phyloP scores from a whole-genome alignment of 2,329 filamentous ascomycete genomes.

The Zymoseptoria ardabiliae region DNA sequence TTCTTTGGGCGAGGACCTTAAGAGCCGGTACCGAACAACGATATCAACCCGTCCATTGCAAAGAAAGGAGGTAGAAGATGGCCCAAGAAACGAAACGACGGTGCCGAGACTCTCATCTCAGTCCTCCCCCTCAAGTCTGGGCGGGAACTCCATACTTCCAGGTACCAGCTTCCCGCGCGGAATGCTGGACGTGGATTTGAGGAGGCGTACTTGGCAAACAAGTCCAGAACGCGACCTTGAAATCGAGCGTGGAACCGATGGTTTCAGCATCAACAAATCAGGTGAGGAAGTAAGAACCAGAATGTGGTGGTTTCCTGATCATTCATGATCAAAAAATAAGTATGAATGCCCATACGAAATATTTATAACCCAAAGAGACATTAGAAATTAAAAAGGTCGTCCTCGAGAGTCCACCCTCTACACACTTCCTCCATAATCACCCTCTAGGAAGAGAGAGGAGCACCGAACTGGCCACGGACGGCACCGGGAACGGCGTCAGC shows the following conservation, averaged over 20 bases:
- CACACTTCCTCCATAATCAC: neutral
- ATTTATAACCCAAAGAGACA: neutral
- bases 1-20: too few species aligned
- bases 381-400: neutral
- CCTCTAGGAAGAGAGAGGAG: constrained; percentile 3
- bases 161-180: too few species aligned
- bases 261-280: too few species aligned
- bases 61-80: too few species aligned
- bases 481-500: constrained; percentile 44
- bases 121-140: too few species aligned
- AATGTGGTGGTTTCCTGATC: neutral
- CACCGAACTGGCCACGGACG: constrained; percentile 44
- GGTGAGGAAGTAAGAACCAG: too few species aligned
- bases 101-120: too few species aligned
- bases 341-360: neutral
- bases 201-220: neutral
- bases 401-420: neutral
- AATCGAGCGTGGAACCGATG: too few species aligned
- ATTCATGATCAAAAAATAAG: neutral
- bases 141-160: too few species aligned
- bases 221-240: neutral
- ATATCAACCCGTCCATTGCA: too few species aligned
- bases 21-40: too few species aligned
- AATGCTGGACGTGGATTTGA: neutral
- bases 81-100: too few species aligned